Evolutionary conservation across 768 basidiomycete genomes (phyloP).

Genomic region (Mycena leptocephala): DNA sequence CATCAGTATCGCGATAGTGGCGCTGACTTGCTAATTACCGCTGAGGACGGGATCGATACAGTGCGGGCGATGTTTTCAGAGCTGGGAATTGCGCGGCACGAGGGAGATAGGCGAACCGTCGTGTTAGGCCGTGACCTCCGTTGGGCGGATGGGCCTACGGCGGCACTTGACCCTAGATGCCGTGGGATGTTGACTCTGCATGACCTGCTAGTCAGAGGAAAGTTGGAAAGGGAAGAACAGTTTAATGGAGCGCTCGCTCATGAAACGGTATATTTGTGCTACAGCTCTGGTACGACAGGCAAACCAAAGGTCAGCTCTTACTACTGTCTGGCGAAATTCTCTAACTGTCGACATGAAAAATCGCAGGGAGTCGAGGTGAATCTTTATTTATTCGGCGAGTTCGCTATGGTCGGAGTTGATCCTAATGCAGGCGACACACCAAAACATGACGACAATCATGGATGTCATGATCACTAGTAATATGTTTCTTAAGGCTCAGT

Average conservation of each 20-base stretch:
- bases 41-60: slow-evolving; percentile 70
- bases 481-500: slow-evolving; percentile 58
- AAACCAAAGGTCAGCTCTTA: slow-evolving; percentile 50
- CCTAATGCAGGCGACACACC: slow-evolving; percentile 69
- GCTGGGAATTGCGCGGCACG: slow-evolving; percentile 61
- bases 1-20: slow-evolving; percentile 82
- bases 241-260: slow-evolving; percentile 68
- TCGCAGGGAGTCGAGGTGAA: slow-evolving; percentile 58
- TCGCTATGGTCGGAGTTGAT: not conserved
- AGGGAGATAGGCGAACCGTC: slow-evolving; percentile 70
- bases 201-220: slow-evolving; percentile 67
- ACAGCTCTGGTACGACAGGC: slow-evolving; percentile 73
- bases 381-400: not conserved
- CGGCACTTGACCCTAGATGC: slow-evolving; percentile 40
- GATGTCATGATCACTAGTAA: slow-evolving; percentile 63
- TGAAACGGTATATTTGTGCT: slow-evolving; percentile 79
- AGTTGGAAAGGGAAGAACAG: slow-evolving; percentile 65
- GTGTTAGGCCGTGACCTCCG: slow-evolving; percentile 65
- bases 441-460: slow-evolving; percentile 72
- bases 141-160: slow-evolving; percentile 61
- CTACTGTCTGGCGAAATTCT: not conserved
- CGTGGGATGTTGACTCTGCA: slow-evolving; percentile 57
- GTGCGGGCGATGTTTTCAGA: slow-evolving; percentile 72
- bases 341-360: not conserved
- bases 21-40: slow-evolving; percentile 74